phyloP scores from a whole-genome alignment of 768 basidiomycete genomes.

The Chalciporus pseudorubinellus region DNA sequence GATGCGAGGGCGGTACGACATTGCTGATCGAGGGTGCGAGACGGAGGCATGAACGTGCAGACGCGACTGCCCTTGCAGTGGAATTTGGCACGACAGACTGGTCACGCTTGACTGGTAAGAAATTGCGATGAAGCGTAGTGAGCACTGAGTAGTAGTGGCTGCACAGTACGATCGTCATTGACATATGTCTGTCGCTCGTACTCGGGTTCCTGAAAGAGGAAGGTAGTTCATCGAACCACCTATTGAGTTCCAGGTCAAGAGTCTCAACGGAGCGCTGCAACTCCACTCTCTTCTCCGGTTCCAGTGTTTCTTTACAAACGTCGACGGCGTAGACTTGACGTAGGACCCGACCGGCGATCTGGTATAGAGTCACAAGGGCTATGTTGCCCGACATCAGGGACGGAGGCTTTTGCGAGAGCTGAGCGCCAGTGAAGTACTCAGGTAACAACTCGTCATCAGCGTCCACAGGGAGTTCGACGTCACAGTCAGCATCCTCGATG shows the following conservation, averaged over 20 bases:
- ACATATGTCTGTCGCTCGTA: conserved; percentile 74
- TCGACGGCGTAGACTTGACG: conserved; percentile 83
- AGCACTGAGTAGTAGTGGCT: conserved; percentile 88
- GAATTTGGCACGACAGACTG: conserved; percentile 68
- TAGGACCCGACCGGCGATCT: conserved; percentile 80
- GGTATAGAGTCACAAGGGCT: conserved; percentile 73
- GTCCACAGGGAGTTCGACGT: conserved; percentile 80
- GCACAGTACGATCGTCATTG: conserved; percentile 82
- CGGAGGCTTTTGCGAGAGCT: conserved; percentile 51
- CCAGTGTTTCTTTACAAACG: conserved; percentile 67
- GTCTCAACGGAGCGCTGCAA: conserved; percentile 77
- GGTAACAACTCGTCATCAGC: conserved; percentile 78
- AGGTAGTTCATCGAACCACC: conserved; percentile 83
- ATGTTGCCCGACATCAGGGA: conserved; percentile 82
- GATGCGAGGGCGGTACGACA: conserved; percentile 81
- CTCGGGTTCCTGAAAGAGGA: conserved; percentile 70
- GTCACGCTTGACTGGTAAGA: conserved; percentile 76
- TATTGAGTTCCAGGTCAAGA: conserved; percentile 71
- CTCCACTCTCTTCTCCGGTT: conserved; percentile 71
- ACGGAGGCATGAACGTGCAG: conserved; percentile 81
- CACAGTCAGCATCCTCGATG: conserved; percentile 86
- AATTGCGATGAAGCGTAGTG: conserved; percentile 85
- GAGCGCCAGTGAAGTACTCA: conserved; percentile 68
- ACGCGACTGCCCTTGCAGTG: conserved; percentile 75
- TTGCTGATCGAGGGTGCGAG: conserved; percentile 83